These are phyloP conservation scores for Berberis vulgaris DNA, from an alignment of 164 flowering plant genomes.

Conservation along the genomic window DNA sequence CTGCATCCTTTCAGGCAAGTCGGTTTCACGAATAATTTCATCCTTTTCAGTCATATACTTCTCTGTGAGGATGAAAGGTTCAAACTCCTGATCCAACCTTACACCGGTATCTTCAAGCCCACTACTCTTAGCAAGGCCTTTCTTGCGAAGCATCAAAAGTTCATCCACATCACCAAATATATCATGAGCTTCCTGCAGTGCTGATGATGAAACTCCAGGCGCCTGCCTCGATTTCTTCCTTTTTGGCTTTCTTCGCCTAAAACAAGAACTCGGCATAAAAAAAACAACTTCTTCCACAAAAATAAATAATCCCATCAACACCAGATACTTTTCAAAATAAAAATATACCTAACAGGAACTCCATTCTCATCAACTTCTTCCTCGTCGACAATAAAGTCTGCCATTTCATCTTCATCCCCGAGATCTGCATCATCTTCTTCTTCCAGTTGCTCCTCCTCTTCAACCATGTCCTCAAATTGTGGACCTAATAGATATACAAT, in stretches of 20 bases:
- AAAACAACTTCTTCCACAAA: slow-evolving; percentile 2
- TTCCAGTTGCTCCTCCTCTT: slow-evolving; percentile 65
- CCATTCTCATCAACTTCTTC: slow-evolving; percentile 81
- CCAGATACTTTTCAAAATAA: background rate
- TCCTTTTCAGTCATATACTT: slow-evolving; percentile 93
- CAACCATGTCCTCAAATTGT: slow-evolving; percentile 71
- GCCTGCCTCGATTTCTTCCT: slow-evolving; percentile 51
- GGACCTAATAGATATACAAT: slow-evolving; percentile 16
- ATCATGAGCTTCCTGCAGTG: slow-evolving; percentile 82
- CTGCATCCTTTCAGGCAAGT: slow-evolving; percentile 95
- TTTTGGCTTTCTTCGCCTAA: slow-evolving; percentile 45
- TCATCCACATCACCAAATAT: slow-evolving; percentile 95
- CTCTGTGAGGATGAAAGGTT: slow-evolving; percentile 68
- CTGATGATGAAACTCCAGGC: slow-evolving; percentile 66
- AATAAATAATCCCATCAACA: background rate
- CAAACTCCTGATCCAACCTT: slow-evolving; percentile 86
- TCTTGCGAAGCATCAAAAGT: slow-evolving; percentile 50
- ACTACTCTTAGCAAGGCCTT: slow-evolving; percentile 26
- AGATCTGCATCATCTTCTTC: slow-evolving; percentile 68
- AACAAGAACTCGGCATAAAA: background rate
- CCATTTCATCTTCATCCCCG: slow-evolving; percentile 97
- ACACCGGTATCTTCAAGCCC: slow-evolving; percentile 39
- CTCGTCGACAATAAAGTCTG: slow-evolving; percentile 87
- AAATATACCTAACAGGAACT: slow-evolving; percentile 53
- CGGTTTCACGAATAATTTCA: slow-evolving; percentile 56